phyloP scores from a whole-genome alignment of 495 filamentous ascomycete genomes.

The Penicillium samsonianum region DNA sequence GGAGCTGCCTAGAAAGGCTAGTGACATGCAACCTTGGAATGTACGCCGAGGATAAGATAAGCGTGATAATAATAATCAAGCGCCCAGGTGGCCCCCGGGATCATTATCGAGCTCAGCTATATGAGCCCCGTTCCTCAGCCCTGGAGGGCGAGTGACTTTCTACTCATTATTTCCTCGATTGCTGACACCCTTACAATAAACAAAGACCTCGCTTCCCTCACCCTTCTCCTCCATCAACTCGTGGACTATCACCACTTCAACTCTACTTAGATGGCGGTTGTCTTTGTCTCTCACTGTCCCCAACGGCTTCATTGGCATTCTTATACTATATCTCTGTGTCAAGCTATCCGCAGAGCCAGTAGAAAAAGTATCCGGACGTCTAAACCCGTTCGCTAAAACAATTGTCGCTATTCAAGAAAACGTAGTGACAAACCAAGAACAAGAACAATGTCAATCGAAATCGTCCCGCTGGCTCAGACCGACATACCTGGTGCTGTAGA shows the following conservation, averaged over 20 bases:
- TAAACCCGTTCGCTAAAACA: conserved; percentile 26
- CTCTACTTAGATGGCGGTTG: conserved; percentile 41
- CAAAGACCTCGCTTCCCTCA: conserved; percentile 12
- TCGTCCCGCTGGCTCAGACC: conserved; percentile 53
- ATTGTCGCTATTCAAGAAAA: conserved; percentile 14
- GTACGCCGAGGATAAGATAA: conserved; percentile 20
- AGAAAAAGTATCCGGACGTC: conserved; percentile 31
- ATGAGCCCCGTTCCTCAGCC: conserved; percentile 18
- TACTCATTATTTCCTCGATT: background rate
- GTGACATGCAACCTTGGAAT: conserved; percentile 4
- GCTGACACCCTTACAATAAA: conserved; percentile 4
- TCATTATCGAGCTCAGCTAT: conserved; percentile 18
- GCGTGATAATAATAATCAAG: conserved; percentile 4
- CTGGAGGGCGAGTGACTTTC: background rate
- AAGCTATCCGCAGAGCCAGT: conserved; percentile 39
- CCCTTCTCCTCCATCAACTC: conserved; percentile 10
- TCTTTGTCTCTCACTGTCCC: conserved; percentile 37
- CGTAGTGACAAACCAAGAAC: conserved; percentile 22
- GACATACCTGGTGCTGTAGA: conserved; percentile 64
- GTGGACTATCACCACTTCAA: conserved; percentile 26
- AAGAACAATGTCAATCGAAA: conserved; percentile 54
- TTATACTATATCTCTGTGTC: conserved; percentile 44
- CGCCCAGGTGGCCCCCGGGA: conserved; percentile 5
- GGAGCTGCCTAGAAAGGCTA: conserved; percentile 32
- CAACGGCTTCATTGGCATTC: conserved; percentile 39